Base-by-base conservation (phyloP, 192 early-diverging fungal genomes). In the Backusella sp. region DNA sequence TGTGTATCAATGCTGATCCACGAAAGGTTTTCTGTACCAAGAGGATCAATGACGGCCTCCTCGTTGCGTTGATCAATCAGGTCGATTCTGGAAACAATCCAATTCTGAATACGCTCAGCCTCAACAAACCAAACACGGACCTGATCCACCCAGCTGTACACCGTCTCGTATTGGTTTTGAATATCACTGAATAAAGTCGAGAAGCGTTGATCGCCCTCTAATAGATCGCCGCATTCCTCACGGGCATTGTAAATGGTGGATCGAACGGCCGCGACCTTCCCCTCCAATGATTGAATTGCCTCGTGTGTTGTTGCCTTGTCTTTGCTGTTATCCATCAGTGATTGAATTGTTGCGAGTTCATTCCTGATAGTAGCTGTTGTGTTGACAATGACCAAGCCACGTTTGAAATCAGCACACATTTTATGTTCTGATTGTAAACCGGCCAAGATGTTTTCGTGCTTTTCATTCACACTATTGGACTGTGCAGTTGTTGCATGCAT, bases 71-170 rank as follows among this genome's bases (percentile, higher is more conserved):
- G 69, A 34, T 80, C 46, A 26, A 86, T 66, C 17, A 77, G 72
- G 3, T 80, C 62, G 11, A 84, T 82, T 42, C 83, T 75, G 42
- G 65, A 62, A 3, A 82, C 81, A 28, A 86, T 82, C 85, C 85
- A 86, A 30, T 77, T 68, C n/a, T 79, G 75, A 34, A 86, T 84
- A 30, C 83, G 75, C 34, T 84, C 79, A 28, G 83, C 83, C 70
- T 84, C 80, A 28, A 52, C 76, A 70, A 86, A 84, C 85, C 85
- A 86, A 23, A 82, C 71, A 19, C 85, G 77, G 1, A 83, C 78
- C 56, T 72, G 79, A 41, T 83, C 78, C 1, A 80, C 72, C 73
- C 79, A 80, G 37, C 75, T 73, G 23, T 62, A 66, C 1, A 83
- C 78, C 0, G 36, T 80, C 26, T 77, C 70, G 65, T 77, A 83